phyloP scores from a whole-genome alignment of 2,329 filamentous ascomycete species.

The Fusarium sp. region DNA sequence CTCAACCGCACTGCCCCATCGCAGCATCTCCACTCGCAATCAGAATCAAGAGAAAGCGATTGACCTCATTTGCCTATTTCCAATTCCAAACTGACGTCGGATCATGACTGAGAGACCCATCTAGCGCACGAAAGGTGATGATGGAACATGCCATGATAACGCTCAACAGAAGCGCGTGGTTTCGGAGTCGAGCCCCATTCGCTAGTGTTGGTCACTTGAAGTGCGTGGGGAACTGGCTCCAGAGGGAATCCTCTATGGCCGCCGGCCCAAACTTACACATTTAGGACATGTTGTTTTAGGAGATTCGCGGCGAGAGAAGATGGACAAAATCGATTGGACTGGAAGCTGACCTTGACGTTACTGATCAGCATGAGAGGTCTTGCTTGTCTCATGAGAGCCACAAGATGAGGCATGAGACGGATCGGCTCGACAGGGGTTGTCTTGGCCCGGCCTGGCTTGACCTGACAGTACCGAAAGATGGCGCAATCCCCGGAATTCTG shows the following conservation, averaged over 20 bases:
- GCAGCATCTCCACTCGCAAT: slow-evolving; percentile 23
- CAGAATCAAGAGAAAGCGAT: slow-evolving; percentile 43
- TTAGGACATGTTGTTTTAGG: slow-evolving; percentile 16
- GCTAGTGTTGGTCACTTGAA: slow-evolving; percentile 23
- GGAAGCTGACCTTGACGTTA: slow-evolving; percentile 12
- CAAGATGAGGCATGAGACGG: slow-evolving; percentile 29
- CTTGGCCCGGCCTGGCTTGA: slow-evolving; percentile 10
- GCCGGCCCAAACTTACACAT: slow-evolving; percentile 18
- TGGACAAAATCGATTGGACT: slow-evolving; percentile 34
- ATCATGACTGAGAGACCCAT: slow-evolving; percentile 30
- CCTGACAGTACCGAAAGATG: slow-evolving; percentile 26
- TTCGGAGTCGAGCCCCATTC: slow-evolving; percentile 40
- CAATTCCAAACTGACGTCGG: slow-evolving; percentile 30
- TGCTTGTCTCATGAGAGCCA: slow-evolving; percentile 35
- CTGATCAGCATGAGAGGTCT: slow-evolving; percentile 19
- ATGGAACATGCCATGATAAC: slow-evolving; percentile 17
- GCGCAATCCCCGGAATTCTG: slow-evolving; percentile 31
- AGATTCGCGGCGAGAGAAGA: slow-evolving; percentile 21
- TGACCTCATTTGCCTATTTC: slow-evolving; percentile 35
- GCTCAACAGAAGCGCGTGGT: slow-evolving; percentile 39
- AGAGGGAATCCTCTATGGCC: slow-evolving; percentile 23
- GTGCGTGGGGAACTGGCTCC: slow-evolving; percentile 10
- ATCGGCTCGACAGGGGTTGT: slow-evolving; percentile 5
- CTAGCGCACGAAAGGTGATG: slow-evolving; percentile 18
- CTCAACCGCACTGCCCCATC: slow-evolving; percentile 23